A percentile compares a stretch with the other conserved stretches of the same genome.
Evolutionary conservation across 2,329 filamentous ascomycete species (phyloP).

Genomic region (Seiridium unicorne): DNA sequence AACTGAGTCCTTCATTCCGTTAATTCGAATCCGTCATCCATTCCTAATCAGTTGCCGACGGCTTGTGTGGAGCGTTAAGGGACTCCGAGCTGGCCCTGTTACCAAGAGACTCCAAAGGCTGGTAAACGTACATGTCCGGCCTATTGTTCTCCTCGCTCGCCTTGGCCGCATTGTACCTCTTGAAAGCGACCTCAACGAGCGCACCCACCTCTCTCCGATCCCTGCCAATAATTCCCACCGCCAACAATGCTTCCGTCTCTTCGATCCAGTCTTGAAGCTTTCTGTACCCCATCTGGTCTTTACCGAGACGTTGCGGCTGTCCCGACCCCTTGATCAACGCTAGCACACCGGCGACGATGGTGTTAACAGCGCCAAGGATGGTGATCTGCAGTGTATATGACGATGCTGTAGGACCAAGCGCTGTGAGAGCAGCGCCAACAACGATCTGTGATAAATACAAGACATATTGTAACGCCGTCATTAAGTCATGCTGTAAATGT

Average conservation of each 20-base stretch:
- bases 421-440: constrained; percentile 45
- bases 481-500: constrained; percentile 28
- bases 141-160: constrained; percentile 39
- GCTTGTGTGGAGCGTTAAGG: background rate
- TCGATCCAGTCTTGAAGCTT: constrained; percentile 53
- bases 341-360: constrained; percentile 59
- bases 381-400: constrained; percentile 52
- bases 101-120: constrained; percentile 14
- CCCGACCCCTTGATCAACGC: constrained; percentile 54
- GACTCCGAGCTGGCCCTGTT: constrained; percentile 10
- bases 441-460: constrained; percentile 45
- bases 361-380: constrained; percentile 60
- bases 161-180: constrained; percentile 41
- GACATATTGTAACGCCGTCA: constrained; percentile 37
- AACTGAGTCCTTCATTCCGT: no score
- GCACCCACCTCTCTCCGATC: constrained; percentile 40
- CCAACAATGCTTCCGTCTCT: constrained; percentile 45
- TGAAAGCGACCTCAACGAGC: constrained; percentile 40
- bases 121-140: constrained; percentile 34
- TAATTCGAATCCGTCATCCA: no score
- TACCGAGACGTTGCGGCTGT: constrained; percentile 43
- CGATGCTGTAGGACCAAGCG: constrained; percentile 42
- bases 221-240: constrained; percentile 39
- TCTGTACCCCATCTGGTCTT: constrained; percentile 44
- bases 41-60: no score